Evolutionary conservation across 2,329 filamentous ascomycete species (phyloP).

Genomic region (Penicillium rolfsii): DNA sequence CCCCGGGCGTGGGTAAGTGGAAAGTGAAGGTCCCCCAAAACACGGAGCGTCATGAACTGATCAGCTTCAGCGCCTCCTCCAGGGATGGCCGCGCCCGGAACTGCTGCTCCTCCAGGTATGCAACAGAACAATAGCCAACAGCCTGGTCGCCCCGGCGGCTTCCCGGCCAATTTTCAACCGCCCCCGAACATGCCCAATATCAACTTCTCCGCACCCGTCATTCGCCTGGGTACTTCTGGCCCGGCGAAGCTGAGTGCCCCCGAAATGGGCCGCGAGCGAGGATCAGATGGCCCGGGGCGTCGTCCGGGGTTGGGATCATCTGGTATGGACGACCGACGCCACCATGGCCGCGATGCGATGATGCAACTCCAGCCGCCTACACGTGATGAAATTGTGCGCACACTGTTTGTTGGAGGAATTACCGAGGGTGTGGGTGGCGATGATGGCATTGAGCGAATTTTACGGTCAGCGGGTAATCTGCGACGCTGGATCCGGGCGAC

Average conservation of each 20-base stretch:
- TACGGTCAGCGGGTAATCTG: slow-evolving; percentile 75
- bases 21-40: background rate
- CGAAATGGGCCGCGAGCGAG: slow-evolving; percentile 51
- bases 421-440: slow-evolving; percentile 77
- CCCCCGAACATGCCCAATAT: slow-evolving; percentile 94
- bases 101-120: slow-evolving; percentile 76
- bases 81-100: slow-evolving; percentile 79
- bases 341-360: slow-evolving; percentile 68
- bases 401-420: slow-evolving; percentile 86
- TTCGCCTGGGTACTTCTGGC: slow-evolving; percentile 80
- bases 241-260: slow-evolving; percentile 61
- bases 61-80: slow-evolving; percentile 67
- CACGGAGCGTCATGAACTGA: slow-evolving; percentile 17
- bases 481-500: slow-evolving; percentile 82
- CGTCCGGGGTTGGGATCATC: slow-evolving; percentile 64
- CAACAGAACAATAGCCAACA: slow-evolving; percentile 73
- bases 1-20: slow-evolving; percentile 77
- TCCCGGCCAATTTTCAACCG: slow-evolving; percentile 83
- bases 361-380: slow-evolving; percentile 79
- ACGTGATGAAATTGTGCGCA: slow-evolving; percentile 86
- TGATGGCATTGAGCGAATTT: slow-evolving; percentile 74
- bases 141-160: slow-evolving; percentile 76
- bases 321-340: slow-evolving; percentile 67
- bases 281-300: slow-evolving; percentile 50
- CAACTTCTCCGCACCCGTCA: slow-evolving; percentile 96